A percentile compares a stretch with the other conserved stretches of the same genome.
Evolutionary conservation across 495 filamentous ascomycete species (phyloP).

Genomic region (Aspergillus biplanus): DNA sequence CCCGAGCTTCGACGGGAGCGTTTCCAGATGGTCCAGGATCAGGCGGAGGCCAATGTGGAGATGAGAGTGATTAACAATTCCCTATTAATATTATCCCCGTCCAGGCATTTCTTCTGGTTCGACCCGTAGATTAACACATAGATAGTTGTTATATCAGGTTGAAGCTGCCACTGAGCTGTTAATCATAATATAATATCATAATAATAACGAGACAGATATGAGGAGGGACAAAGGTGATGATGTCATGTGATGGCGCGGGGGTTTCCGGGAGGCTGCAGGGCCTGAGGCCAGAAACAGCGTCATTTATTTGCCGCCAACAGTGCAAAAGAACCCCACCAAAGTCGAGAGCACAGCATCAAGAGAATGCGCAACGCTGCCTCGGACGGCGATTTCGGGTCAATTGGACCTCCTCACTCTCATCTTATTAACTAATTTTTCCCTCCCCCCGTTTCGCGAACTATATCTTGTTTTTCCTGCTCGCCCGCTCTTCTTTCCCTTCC

Average conservation of each 20-base stretch:
- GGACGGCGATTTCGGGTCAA: constrained; percentile 21
- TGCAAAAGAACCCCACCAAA: constrained; percentile 21
- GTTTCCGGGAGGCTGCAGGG: constrained; percentile 25
- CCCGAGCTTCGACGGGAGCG: constrained; percentile 1
- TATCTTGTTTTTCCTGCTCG: constrained; percentile 18
- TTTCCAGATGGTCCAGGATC: constrained; percentile 6
- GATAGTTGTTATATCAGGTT: too few species aligned
- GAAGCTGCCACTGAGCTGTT: too few species aligned
- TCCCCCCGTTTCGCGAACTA: constrained; percentile 16
- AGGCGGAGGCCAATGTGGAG: neutral
- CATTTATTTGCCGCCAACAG: constrained; percentile 18
- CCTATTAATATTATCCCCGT: neutral
- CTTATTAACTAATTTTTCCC: neutral
- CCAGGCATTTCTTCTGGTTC: neutral
- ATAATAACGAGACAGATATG: too few species aligned
- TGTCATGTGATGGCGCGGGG: constrained; percentile 36
- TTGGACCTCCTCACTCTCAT: neutral
- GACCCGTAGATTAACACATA: neutral
- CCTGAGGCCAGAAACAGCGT: constrained; percentile 25
- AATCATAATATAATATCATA: too few species aligned
- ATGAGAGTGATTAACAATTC: neutral
- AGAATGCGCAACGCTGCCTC: constrained; percentile 22
- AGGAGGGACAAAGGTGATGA: constrained; percentile 22
- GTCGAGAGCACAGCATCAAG: too few species aligned
- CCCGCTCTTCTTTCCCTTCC: constrained; percentile 12